These are phyloP conservation scores for Colletotrichum viniferum DNA, from an alignment of 2,329 filamentous ascomycete genomes.

Conservation along the genomic window DNA sequence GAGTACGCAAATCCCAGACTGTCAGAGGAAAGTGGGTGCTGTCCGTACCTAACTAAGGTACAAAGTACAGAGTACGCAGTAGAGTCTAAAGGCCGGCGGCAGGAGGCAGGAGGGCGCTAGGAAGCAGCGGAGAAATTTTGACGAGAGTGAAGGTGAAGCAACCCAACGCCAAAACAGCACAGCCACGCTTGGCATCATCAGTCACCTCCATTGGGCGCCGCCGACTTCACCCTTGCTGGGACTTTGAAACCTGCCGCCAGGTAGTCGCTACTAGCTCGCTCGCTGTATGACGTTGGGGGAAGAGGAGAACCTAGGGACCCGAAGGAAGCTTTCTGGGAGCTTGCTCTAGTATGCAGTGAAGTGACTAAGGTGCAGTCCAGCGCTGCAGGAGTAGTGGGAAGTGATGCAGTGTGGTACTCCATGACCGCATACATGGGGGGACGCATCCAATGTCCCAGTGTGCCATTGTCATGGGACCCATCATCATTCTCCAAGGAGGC, in stretches of 20 bases:
- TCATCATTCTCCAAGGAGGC: not conserved
- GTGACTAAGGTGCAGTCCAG: not conserved
- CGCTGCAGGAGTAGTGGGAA: not conserved
- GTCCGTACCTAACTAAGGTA: not conserved
- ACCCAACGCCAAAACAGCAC: constrained; percentile 13
- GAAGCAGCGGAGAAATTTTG: constrained; percentile 17
- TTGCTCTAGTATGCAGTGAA: not conserved
- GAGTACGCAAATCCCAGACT: not conserved
- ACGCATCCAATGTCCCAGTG: not conserved
- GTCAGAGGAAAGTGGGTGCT: not conserved
- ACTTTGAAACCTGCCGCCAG: constrained; percentile 4
- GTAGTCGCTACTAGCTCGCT: not conserved
- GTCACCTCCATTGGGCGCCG: constrained; percentile 1
- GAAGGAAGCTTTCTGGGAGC: not conserved
- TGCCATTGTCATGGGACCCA: not conserved
- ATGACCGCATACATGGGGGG: not conserved
- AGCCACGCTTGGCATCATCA: constrained; percentile 18
- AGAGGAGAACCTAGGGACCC: not conserved
- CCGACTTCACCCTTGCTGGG: not conserved
- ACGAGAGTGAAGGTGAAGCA: not conserved
- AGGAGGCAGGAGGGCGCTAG: not conserved
- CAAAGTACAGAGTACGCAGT: not conserved
- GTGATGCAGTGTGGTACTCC: not conserved
- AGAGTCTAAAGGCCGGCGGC: not conserved
- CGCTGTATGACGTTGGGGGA: constrained; percentile 13